Base-by-base conservation (phyloP, 768 basidiomycete species). In the Daedalea quercina region DNA sequence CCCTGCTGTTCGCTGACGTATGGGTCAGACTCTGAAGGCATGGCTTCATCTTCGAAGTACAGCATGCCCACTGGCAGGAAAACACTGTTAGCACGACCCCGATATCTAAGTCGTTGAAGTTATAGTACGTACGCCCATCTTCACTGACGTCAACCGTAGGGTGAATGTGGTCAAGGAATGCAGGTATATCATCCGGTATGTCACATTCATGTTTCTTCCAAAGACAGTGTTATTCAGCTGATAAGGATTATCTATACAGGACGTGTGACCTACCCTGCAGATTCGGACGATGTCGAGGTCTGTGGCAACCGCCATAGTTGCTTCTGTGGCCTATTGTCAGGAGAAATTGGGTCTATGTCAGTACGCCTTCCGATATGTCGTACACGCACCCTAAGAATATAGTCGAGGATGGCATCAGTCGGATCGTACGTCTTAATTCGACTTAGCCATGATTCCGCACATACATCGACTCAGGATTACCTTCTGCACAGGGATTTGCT, bases 241-340 rank as follows among this genome's bases (percentile, higher is more conserved):
- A 13, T 37, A 43, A 17, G 23, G 4, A 6, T 17, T 17, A 1
- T 9, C 12, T 23, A 13, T 40, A 2, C 37, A 1, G 1, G 44
- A 22, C 26, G 20, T 2, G 24, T 6, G 37, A 40, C 37, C 15
- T 34, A 59, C 55, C n/a, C 49, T 40, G 41, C 52, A 55, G 3
- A 57, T 9, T 1, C 41, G 44, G 26, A 44, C 42, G 6, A 60
- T 22, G n/a, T 59, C 55, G 0, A 22, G 25, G 24, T 56, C 55
- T 19, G n/a, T 49, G 9, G 55, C 58, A 19, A 59, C 54, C 3
- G 58, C 58, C 8, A 51, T 33, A 1, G 44, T 47, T 13, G 58
- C 58, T 1, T 48, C 35, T 1, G 58, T 52, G n/a, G 51, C 13
- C 54, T 59, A 31, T 6, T 34, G 31, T 13, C 13, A 22, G 28